Percentiles rank a stretch among this genome's conserved stretches.
Conservation (phyloP, 768 basidiomycete genomes). For the Gymnopilus junonius region DNA sequence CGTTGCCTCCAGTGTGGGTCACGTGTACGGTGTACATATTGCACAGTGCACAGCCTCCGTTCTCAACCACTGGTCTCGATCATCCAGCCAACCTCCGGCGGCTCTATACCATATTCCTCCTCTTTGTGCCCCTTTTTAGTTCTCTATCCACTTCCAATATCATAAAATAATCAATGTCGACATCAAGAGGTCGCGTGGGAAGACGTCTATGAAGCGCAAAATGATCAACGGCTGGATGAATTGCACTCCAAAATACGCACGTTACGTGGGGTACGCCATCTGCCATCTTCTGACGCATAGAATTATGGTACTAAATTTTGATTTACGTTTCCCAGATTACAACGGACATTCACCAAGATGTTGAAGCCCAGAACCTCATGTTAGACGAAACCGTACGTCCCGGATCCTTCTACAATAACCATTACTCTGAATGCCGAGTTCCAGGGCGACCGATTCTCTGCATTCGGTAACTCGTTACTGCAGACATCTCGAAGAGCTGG, state of each 20-base stretch:
- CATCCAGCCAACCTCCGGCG: too few species aligned
- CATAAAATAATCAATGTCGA: conserved; percentile 41
- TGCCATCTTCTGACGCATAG: not conserved
- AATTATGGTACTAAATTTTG: not conserved
- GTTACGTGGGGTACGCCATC: conserved; percentile 71
- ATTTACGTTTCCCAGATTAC: conserved; percentile 60
- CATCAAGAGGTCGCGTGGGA: conserved; percentile 53
- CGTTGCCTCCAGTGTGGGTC: not conserved
- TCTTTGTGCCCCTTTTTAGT: not conserved
- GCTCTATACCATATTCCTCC: not conserved
- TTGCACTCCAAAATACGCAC: conserved; percentile 85
- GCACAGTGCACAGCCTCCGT: not conserved
- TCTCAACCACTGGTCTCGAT: too few species aligned
- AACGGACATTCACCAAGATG: conserved; percentile 84
- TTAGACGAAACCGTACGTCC: conserved; percentile 74
- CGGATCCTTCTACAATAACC: not conserved
- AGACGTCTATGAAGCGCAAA: conserved; percentile 83
- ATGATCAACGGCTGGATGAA: conserved; percentile 83
- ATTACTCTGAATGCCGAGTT: not conserved
- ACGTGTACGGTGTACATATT: not conserved
- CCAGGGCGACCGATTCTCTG: conserved; percentile 69
- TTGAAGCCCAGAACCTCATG: conserved; percentile 79
- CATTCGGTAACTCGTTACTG: conserved; percentile 63
- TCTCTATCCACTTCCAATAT: not conserved
- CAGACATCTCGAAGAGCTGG: conserved; percentile 73